phyloP scores from a whole-genome alignment of 192 early-diverging fungal genomes.

The Chytriomyces hyalinus region DNA sequence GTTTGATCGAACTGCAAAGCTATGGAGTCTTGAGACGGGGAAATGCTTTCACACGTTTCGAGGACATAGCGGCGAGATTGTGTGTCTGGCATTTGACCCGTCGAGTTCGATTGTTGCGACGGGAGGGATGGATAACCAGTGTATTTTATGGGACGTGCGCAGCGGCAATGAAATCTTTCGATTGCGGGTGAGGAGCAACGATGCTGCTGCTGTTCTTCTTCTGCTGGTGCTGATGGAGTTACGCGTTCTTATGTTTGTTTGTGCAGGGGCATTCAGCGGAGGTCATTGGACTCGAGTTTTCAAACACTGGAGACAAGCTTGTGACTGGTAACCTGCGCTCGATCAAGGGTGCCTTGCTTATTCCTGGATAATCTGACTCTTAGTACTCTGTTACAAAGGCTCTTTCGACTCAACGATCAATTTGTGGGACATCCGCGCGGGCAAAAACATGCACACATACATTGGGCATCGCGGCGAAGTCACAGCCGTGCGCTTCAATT shows the following conservation, averaged over 20 bases:
- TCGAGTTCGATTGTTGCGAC: slow-evolving; percentile 47
- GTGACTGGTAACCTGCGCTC: slow-evolving; percentile 37
- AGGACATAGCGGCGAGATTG: slow-evolving; percentile 56
- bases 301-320: slow-evolving; percentile 40
- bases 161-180: slow-evolving; percentile 47
- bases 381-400: background rate
- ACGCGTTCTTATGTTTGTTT: background rate
- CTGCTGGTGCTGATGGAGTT: background rate
- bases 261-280: slow-evolving; percentile 57
- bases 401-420: slow-evolving; percentile 59
- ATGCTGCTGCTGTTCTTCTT: background rate
- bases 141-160: slow-evolving; percentile 59
- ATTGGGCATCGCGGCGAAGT: slow-evolving; percentile 61
- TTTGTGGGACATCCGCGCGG: slow-evolving; percentile 53
- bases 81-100: slow-evolving; percentile 49
- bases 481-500: slow-evolving; percentile 46
- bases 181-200: slow-evolving; percentile 38
- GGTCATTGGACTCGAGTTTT: slow-evolving; percentile 45
- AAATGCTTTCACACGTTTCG: slow-evolving; percentile 54
- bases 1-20: slow-evolving; percentile 59
- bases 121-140: slow-evolving; percentile 56
- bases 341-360: background rate
- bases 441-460: slow-evolving; percentile 53
- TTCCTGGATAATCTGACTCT: background rate
- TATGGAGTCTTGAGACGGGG: slow-evolving; percentile 52